Conservation (phyloP, 192 early-diverging fungal genomes). For the Coemansia sp. region DNA sequence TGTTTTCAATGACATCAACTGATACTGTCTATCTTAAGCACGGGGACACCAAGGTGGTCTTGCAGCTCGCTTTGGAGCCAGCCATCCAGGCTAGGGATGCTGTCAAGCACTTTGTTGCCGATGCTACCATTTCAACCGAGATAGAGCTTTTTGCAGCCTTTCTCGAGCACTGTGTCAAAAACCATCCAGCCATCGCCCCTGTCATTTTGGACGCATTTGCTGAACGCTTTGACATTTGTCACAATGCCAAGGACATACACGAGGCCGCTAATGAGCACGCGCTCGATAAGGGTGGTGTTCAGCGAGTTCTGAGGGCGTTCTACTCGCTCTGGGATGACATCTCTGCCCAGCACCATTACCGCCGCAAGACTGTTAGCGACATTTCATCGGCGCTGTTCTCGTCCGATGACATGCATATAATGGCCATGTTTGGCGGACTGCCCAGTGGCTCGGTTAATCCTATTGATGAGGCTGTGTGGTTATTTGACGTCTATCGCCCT, state of each 20-base stretch:
- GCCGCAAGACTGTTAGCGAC: neutral
- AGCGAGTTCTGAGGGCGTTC: constrained; percentile 23
- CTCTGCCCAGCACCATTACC: neutral
- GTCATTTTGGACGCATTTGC: constrained; percentile 17
- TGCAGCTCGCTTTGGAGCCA: too few relatives aligned
- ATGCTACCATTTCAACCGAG: neutral
- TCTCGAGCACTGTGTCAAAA: constrained; percentile 12
- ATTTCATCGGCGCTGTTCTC: constrained; percentile 22
- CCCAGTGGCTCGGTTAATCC: constrained; percentile 73
- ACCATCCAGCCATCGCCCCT: neutral
- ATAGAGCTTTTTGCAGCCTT: constrained; percentile 26
- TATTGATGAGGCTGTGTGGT: constrained; percentile 74
- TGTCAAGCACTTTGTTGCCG: neutral
- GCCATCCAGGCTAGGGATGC: neutral
- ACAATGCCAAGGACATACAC: constrained; percentile 15
- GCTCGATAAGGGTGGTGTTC: constrained; percentile 3
- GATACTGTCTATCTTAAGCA: too few relatives aligned
- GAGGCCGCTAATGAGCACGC: constrained; percentile 7
- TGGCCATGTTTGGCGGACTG: constrained; percentile 93
- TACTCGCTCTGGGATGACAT: constrained; percentile 10
- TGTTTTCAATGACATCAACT: too few relatives aligned
- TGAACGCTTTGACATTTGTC: constrained; percentile 2
- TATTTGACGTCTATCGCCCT: constrained; percentile 71
- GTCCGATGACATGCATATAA: constrained; percentile 56
- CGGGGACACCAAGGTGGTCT: too few relatives aligned